A percentile compares a stretch with the other conserved stretches of the same genome.
Conservation (phyloP, 2,329 filamentous ascomycete genomes). For the Aspergillus sp. region DNA sequence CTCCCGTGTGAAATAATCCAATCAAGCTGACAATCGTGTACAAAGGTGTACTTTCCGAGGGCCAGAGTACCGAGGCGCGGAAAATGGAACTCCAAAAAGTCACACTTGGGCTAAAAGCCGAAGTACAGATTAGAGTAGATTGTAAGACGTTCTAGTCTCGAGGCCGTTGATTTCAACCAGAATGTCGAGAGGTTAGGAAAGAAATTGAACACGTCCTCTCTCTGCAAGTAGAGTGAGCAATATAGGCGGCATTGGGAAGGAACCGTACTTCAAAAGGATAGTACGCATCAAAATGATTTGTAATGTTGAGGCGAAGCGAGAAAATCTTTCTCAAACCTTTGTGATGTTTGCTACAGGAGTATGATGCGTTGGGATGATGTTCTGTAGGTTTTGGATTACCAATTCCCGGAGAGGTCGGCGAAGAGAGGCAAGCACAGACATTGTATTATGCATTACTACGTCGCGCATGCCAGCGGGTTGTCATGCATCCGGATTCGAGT, state of each 20-base stretch:
- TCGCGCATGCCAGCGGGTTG: constrained; percentile 2
- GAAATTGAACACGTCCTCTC: constrained; percentile 3
- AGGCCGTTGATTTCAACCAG: constrained; percentile 9
- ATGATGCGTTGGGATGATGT: constrained; percentile 1
- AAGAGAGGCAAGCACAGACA: not conserved
- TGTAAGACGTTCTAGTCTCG: constrained; percentile 36
- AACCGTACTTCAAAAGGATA: not conserved
- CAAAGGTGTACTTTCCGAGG: constrained; percentile 45
- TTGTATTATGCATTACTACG: not conserved
- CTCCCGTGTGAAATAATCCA: constrained; percentile 45
- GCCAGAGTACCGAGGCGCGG: constrained; percentile 42
- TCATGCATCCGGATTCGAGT: not conserved
- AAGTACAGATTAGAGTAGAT: constrained; percentile 40
- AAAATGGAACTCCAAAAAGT: constrained; percentile 37
- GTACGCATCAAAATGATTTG: not conserved
- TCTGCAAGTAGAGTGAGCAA: not conserved
- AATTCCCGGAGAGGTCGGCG: constrained; percentile 1
- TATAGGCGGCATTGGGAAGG: not conserved
- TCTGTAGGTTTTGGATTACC: constrained; percentile 3
- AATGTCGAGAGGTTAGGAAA: constrained; percentile 1
- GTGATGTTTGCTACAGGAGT: not conserved
- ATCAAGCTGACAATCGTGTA: constrained; percentile 47
- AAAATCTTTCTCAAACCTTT: not conserved
- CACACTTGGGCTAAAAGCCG: constrained; percentile 42
- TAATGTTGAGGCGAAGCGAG: constrained; percentile 8